Percentiles rank a stretch among this genome's conserved stretches.
phyloP scores from a whole-genome alignment of 2,329 filamentous ascomycete species.

The Orbilia blumenaviensis region DNA sequence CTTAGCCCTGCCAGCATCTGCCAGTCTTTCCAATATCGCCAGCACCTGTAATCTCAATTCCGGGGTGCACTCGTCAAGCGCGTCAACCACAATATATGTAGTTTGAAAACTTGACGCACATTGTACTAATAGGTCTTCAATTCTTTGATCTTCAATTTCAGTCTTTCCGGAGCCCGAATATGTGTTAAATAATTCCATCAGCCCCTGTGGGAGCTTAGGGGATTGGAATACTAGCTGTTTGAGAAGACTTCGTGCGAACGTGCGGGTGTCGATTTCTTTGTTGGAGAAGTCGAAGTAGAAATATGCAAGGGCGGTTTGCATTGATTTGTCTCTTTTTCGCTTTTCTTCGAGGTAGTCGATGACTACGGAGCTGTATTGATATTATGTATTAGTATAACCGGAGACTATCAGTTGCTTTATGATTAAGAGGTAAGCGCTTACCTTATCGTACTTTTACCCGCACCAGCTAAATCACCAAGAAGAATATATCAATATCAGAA shows the following conservation, averaged over 20 bases:
- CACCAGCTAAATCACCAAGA: neutral
- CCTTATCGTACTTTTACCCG: conserved; percentile 24
- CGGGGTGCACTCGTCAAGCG: conserved; percentile 3
- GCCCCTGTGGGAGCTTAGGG: neutral
- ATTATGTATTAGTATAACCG: too few relatives aligned
- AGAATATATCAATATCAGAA: neutral
- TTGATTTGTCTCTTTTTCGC: neutral
- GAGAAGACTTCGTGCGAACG: conserved; percentile 1
- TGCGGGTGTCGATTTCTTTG: neutral
- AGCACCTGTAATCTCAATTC: neutral
- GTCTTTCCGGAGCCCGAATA: neutral
- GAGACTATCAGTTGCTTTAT: too few relatives aligned
- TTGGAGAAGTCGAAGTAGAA: conserved; percentile 24
- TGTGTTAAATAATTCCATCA: neutral
- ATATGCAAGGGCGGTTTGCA: neutral
- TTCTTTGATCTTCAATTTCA: neutral
- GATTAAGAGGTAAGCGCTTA: neutral
- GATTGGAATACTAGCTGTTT: conserved; percentile 14
- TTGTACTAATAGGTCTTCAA: neutral
- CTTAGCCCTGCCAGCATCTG: neutral
- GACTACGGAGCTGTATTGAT: conserved; percentile 7
- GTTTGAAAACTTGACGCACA: neutral
- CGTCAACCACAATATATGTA: conserved; percentile 11
- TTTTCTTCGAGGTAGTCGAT: conserved; percentile 5
- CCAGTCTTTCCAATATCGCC: neutral